Conservation (phyloP, 2,329 filamentous ascomycete species). For the Penicillium aurantiogriseum region DNA sequence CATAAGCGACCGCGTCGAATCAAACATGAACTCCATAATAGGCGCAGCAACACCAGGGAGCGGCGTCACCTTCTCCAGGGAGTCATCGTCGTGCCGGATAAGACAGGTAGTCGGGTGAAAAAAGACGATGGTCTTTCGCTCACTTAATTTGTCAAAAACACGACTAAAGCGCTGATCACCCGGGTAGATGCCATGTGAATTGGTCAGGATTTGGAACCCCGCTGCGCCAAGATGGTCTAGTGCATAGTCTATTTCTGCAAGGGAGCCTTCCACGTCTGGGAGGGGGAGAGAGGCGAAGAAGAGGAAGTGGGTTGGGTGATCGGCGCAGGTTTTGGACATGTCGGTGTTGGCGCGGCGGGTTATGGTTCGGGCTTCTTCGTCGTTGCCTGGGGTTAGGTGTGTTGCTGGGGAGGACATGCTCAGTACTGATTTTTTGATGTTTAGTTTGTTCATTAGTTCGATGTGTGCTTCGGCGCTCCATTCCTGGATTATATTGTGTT, state of each 20-base stretch:
- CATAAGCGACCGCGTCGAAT: constrained; percentile 26
- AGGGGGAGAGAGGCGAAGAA: constrained; percentile 57
- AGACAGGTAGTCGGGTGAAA: constrained; percentile 52
- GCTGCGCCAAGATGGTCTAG: constrained; percentile 48
- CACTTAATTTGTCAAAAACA: constrained; percentile 51
- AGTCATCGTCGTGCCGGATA: background rate
- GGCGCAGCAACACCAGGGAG: constrained; percentile 21
- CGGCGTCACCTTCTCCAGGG: constrained; percentile 13
- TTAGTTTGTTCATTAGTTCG: constrained; percentile 49
- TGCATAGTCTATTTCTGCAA: constrained; percentile 50
- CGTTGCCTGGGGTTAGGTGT: constrained; percentile 44
- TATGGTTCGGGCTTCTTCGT: constrained; percentile 37
- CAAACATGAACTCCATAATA: constrained; percentile 31
- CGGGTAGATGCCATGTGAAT: constrained; percentile 54
- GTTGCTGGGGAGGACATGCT: constrained; percentile 57
- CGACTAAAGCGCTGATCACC: constrained; percentile 48
- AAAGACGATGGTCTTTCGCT: constrained; percentile 50
- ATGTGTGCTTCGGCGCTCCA: constrained; percentile 52
- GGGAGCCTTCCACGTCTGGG: constrained; percentile 48
- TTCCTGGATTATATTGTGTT: constrained; percentile 17
- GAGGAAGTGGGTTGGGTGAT: constrained; percentile 43
- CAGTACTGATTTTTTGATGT: constrained; percentile 54
- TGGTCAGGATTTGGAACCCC: constrained; percentile 54
- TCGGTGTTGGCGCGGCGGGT: constrained; percentile 39
- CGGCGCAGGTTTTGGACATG: constrained; percentile 25